These are phyloP conservation scores for Arxiozyma telluris DNA, from an alignment of 1,139 yeast genomes.

Conservation along the genomic window DNA sequence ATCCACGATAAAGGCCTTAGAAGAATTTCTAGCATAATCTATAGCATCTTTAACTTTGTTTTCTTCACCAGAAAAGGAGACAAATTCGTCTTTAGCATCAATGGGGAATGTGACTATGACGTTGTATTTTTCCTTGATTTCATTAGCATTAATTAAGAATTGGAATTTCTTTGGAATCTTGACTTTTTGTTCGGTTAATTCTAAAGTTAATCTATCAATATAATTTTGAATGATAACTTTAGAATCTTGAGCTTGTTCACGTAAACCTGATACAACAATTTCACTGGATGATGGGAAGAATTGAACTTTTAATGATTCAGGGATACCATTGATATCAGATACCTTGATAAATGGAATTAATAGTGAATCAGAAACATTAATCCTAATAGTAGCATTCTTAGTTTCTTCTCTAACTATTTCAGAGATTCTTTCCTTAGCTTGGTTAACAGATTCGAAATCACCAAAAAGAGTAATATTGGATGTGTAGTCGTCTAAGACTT, in stretches of 20 bases:
- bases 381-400: slow-evolving; percentile 43
- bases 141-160: slow-evolving; percentile 38
- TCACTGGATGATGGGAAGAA: slow-evolving; percentile 17
- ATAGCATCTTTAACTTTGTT: slow-evolving; percentile 53
- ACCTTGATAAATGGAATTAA: slow-evolving; percentile 47
- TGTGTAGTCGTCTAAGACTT: slow-evolving; percentile 43
- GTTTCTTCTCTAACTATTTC: slow-evolving; percentile 72
- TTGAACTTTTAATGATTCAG: slow-evolving; percentile 20
- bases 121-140: slow-evolving; percentile 44
- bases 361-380: slow-evolving; percentile 38
- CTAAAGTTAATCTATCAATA: slow-evolving; percentile 40
- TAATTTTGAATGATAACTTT: slow-evolving; percentile 36
- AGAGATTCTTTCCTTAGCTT: slow-evolving; percentile 62
- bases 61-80: slow-evolving; percentile 58
- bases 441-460: slow-evolving; percentile 72
- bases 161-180: slow-evolving; percentile 46
- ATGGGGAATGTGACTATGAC: slow-evolving; percentile 59
- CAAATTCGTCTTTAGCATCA: slow-evolving; percentile 36
- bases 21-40: slow-evolving; percentile 43
- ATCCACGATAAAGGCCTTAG: slow-evolving; percentile 51
- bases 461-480: slow-evolving; percentile 67
- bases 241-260: slow-evolving; percentile 26
- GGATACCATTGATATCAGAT: slow-evolving; percentile 12
- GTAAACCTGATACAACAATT: slow-evolving; percentile 30
- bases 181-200: slow-evolving; percentile 37